phyloP scores from a whole-genome alignment of 768 basidiomycete genomes.

The Boletellus emodensis region DNA sequence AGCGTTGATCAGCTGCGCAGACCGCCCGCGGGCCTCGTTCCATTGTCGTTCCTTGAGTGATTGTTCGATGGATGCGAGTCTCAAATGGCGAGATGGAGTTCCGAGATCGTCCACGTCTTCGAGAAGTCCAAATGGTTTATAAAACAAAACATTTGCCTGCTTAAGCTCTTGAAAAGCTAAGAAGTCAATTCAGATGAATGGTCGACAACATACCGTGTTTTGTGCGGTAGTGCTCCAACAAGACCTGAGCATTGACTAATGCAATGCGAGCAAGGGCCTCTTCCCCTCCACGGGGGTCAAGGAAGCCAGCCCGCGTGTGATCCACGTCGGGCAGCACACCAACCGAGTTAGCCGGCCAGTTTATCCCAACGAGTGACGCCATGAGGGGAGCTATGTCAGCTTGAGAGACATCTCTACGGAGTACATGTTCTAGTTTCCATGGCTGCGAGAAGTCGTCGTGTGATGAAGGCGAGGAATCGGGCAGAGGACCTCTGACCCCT shows the following conservation, averaged over 20 bases:
- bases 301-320: constrained; percentile 54
- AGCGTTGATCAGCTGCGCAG: constrained; percentile 48
- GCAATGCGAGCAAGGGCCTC: constrained; percentile 49
- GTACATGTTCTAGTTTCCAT: constrained; percentile 57
- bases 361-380: constrained; percentile 64
- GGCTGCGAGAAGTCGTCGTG: constrained; percentile 67
- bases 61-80: constrained; percentile 41
- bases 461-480: constrained; percentile 50
- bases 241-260: constrained; percentile 63
- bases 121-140: constrained; percentile 56
- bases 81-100: constrained; percentile 32
- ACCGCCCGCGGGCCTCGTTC: constrained; percentile 45
- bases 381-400: constrained; percentile 80
- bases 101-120: constrained; percentile 29
- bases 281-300: constrained; percentile 45
- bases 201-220: constrained; percentile 58
- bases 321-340: constrained; percentile 78
- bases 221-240: constrained; percentile 72
- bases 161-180: constrained; percentile 51
- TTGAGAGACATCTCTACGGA: constrained; percentile 75
- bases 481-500: constrained; percentile 67
- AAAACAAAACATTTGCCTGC: constrained; percentile 51
- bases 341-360: constrained; percentile 80
- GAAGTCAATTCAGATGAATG: neutral
- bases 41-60: constrained; percentile 43